Conservation (phyloP, 2,329 filamentous ascomycete species). For the Periconia digitata region DNA sequence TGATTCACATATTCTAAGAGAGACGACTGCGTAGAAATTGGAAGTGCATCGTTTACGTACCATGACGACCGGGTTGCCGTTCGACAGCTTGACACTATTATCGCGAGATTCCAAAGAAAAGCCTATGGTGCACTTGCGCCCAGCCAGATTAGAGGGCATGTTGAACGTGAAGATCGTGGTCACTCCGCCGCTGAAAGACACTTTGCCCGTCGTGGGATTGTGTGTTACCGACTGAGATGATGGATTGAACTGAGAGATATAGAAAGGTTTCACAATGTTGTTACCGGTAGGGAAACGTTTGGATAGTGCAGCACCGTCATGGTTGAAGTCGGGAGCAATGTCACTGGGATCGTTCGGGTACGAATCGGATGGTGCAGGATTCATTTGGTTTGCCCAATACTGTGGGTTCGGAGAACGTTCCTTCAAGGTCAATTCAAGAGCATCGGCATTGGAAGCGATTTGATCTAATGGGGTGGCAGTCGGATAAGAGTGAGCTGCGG, state of each 20-base stretch:
- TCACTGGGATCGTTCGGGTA: too few species aligned
- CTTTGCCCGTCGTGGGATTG: neutral
- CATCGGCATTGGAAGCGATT: too few species aligned
- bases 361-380: too few species aligned
- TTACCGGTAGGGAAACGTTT: slow-evolving; percentile 2
- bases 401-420: too few species aligned
- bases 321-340: too few species aligned
- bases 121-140: slow-evolving; percentile 1
- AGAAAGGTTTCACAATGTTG: slow-evolving; percentile 3
- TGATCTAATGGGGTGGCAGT: too few species aligned
- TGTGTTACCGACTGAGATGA: slow-evolving; percentile 1
- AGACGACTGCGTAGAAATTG: too few species aligned
- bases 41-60: neutral
- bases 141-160: neutral
- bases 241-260: slow-evolving; percentile 6
- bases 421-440: too few species aligned
- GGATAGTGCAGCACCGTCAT: too few species aligned
- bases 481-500: too few species aligned
- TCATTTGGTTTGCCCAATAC: too few species aligned
- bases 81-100: neutral
- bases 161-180: slow-evolving; percentile 6
- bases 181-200: neutral
- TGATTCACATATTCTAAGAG: too few species aligned
- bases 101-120: slow-evolving; percentile 3
- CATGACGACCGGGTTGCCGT: neutral